Conservation (phyloP, 2,329 filamentous ascomycete genomes). For the Macrophomina pseudophaseolina region DNA sequence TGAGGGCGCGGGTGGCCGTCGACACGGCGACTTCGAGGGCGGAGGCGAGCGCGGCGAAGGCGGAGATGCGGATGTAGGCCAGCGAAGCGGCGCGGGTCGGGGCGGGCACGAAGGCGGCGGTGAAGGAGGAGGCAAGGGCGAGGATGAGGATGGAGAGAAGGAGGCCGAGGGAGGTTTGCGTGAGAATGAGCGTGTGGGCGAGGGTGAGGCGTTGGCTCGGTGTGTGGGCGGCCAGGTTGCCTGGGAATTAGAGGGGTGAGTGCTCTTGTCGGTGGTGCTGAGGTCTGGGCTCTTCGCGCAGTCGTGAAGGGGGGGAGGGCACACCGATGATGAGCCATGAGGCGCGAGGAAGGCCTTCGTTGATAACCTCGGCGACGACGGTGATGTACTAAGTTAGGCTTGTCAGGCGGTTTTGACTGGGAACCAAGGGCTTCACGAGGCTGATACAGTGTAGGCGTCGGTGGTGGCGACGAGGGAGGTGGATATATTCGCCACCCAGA, state of each 20-base stretch:
- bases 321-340: constrained; percentile 70
- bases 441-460: constrained; percentile 61
- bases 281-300: too few species aligned
- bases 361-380: constrained; percentile 69
- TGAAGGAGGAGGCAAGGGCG: constrained; percentile 62
- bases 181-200: constrained; percentile 62
- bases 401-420: too few species aligned
- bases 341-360: constrained; percentile 72
- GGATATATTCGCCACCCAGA: constrained; percentile 74
- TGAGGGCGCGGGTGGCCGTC: constrained; percentile 66
- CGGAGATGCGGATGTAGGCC: constrained; percentile 68
- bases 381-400: constrained; percentile 60
- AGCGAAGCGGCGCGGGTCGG: constrained; percentile 62
- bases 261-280: too few species aligned
- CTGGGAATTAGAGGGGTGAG: too few species aligned
- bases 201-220: constrained; percentile 60
- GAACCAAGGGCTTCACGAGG: too few species aligned
- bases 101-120: constrained; percentile 65
- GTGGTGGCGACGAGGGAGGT: constrained; percentile 64
- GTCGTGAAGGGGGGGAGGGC: too few species aligned
- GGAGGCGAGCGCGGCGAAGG: constrained; percentile 66
- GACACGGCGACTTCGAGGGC: constrained; percentile 68
- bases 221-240: constrained; percentile 61
- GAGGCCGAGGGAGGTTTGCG: constrained; percentile 62
- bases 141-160: constrained; percentile 66